Evolutionary conservation across 2,329 filamentous ascomycete genomes (phyloP).

Genomic region (Diaporthe ampelina): DNA sequence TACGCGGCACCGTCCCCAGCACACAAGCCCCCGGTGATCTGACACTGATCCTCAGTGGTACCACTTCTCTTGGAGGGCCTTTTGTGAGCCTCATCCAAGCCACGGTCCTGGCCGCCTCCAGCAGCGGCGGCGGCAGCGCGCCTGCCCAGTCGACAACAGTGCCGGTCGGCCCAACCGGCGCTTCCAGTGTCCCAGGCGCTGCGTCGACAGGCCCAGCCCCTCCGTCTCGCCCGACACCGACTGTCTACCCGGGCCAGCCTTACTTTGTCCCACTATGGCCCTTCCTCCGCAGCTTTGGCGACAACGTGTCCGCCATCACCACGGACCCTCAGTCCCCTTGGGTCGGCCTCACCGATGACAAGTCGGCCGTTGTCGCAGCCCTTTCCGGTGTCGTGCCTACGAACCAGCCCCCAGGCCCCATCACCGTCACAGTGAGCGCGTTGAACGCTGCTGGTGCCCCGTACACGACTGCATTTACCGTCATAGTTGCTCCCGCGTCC

Average conservation of each 20-base stretch:
- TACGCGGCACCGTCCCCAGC: neutral
- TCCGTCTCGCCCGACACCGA: neutral
- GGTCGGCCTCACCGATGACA: neutral
- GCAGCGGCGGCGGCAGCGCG: neutral
- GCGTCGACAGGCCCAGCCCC: neutral
- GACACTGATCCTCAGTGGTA: neutral
- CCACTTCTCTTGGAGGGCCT: neutral
- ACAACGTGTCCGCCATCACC: neutral
- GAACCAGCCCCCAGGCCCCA: neutral
- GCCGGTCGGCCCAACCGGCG: neutral
- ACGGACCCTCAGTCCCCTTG: neutral
- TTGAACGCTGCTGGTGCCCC: neutral
- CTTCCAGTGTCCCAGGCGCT: neutral
- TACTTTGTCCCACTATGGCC: neutral
- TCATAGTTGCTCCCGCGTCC: neutral
- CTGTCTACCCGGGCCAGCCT: neutral
- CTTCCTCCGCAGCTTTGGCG: neutral
- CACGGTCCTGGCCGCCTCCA: neutral
- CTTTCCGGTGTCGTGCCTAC: neutral
- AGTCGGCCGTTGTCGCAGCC: neutral
- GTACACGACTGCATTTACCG: neutral
- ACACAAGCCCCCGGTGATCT: neutral
- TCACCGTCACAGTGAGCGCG: neutral
- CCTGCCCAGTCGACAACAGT: neutral
- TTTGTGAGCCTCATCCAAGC: neutral